Evolutionary conservation across 2,329 filamentous ascomycete genomes (phyloP), one percentile per base, ranked within the genome.

Genomic region (Diaporthe eres): DNA sequence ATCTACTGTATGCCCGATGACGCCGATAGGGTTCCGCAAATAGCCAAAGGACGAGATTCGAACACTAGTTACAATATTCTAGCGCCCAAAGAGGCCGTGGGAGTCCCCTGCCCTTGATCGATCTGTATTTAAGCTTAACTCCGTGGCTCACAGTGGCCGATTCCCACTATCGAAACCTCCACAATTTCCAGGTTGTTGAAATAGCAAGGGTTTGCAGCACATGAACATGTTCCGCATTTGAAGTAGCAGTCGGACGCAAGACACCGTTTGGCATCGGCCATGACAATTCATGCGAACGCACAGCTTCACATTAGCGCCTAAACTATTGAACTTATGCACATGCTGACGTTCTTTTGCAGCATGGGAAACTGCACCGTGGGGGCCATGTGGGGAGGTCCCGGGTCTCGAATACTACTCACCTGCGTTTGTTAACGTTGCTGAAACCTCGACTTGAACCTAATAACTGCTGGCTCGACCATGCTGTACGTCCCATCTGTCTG

Each of bases 371-470:
- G 10, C n/a, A 42, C 9, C 17, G 34, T 34, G 17, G 12, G 17
- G 4, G 22, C 37, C 22, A 42, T 25, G 22, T 13, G 25, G 58
- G 10, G 19, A 57, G 28, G 13, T 57, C 25, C 28, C 25, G 3
- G 57, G 58, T 17, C 37, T 44, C n/a, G 28, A 44, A 63, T 63
- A 39, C 37, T 63, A 44, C 34, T 42, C 58, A 42, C 34, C 58
- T 42, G 13, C 37, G 60, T 63, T 28, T 42, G 39, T 44, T 15
- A 17, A 42, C 8, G 60, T 15, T 63, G 39, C 39, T 63, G 60
- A 63, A 63, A 63, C 60, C 13, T 28, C n/a, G 37, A 63, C 39
- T 44, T 31, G 39, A 63, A 28, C 60, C n/a, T 63, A 44, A 28
- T 44, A 17, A 12, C 2, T 28, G 10, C 22, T 25, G 37, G 37